Evolutionary conservation across 192 early-diverging fungal genomes (phyloP), one percentile per base, ranked within the genome.

Genomic region (Paraglomus brasilianum): DNA sequence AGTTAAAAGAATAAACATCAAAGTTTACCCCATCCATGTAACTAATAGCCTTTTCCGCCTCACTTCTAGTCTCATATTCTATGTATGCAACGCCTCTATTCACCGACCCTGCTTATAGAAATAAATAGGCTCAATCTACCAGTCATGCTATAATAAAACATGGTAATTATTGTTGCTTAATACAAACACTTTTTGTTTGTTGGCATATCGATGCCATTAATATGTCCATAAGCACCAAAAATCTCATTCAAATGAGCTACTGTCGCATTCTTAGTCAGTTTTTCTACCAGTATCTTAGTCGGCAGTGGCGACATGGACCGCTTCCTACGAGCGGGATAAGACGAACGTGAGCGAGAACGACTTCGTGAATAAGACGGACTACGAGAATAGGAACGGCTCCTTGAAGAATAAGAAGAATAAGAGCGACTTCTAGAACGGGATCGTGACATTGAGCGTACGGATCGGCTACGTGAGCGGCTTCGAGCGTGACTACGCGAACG

Each of bases 191-290:
- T 74, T 39, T 65, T 67, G 40, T 79, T 79, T 7, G 75, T 50
- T 30, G 78, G 75, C 53, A 82, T 66, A 13, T 77, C 77, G 15
- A 75, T 39, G 2, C 50, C 38, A 3, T 56, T 48, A 49, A 82
- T 72, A 15, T 56, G 42, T 1, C 78, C 80, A 71, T 69, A 79
- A 0, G 66, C 43, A 24, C 55, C 50, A 51, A 82, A 82, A 38
- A 82, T 82, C 50, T 82, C 80, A 14, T 67, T 43, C 7, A 82
- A 52, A 52, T 82, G 80, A 13, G 69, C 75, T 38, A 59, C 48
- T 0, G 71, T 82, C 14, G 77, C 80, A 72, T 82, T 82, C 44
- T 78, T 75, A 22, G 80, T 82, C 19, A 82, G 57, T 14, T 77
- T 74, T 19, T 48, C 72, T 11, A 82, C 71, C 19, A 69, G 14